phyloP scores from a whole-genome alignment of 768 basidiomycete genomes.

The Hydnomerulius pinastri region DNA sequence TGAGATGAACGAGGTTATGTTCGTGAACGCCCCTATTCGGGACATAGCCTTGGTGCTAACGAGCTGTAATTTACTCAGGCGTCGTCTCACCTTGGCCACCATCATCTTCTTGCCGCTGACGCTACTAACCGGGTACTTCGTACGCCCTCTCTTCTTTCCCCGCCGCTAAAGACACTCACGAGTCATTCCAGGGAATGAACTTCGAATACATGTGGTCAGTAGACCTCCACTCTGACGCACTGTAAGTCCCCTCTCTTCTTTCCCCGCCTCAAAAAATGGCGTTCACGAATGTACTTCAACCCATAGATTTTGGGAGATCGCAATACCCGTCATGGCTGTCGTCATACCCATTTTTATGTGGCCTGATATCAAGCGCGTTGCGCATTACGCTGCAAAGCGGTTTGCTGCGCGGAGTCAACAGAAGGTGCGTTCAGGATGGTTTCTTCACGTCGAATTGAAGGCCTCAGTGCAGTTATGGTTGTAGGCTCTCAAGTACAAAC shows the following conservation, averaged over 20 bases:
- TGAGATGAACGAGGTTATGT: slow-evolving; percentile 78
- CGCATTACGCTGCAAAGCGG: slow-evolving; percentile 50
- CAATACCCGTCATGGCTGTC: slow-evolving; percentile 57
- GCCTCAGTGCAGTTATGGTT: neutral
- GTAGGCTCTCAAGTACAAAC: neutral
- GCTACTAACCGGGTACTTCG: slow-evolving; percentile 71
- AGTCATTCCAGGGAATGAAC: slow-evolving; percentile 61
- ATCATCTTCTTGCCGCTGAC: slow-evolving; percentile 74
- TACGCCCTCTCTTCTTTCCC: slow-evolving; percentile 32
- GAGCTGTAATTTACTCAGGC: slow-evolving; percentile 37
- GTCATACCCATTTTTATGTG: slow-evolving; percentile 55
- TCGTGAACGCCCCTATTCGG: slow-evolving; percentile 17
- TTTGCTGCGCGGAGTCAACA: slow-evolving; percentile 29
- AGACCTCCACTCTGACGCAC: slow-evolving; percentile 43
- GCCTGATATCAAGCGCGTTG: slow-evolving; percentile 47
- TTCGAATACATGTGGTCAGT: slow-evolving; percentile 55
- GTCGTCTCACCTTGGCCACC: slow-evolving; percentile 64
- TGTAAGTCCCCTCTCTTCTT: slow-evolving; percentile 39
- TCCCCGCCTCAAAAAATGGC: neutral
- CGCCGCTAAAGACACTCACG: slow-evolving; percentile 20
- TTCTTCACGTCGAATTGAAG: neutral
- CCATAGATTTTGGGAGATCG: slow-evolving; percentile 66
- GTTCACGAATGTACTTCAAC: slow-evolving; percentile 16
- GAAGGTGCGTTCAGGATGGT: slow-evolving; percentile 28
- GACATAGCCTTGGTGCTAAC: neutral